phyloP scores from a whole-genome alignment of 2,329 filamentous ascomycete genomes.

The Huntiella omanensis region DNA sequence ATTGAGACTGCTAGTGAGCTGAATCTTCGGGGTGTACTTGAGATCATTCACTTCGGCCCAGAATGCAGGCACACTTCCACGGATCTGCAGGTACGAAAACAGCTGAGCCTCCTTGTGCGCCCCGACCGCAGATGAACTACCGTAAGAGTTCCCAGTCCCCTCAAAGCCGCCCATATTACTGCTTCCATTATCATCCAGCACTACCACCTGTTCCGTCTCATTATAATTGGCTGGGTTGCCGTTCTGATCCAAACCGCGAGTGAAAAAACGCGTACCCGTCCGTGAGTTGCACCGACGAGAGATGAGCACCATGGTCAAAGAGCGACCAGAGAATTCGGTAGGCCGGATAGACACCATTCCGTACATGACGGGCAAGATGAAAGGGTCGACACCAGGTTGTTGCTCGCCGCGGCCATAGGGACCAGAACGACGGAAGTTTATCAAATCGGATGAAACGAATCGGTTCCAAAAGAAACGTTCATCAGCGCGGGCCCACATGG shows the following conservation, averaged over 20 bases:
- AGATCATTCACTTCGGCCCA: constrained; percentile 94
- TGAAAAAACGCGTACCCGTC: constrained; percentile 86
- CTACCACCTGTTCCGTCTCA: constrained; percentile 84
- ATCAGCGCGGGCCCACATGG: constrained; percentile 81
- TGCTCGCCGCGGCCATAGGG: constrained; percentile 45
- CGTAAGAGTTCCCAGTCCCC: constrained; percentile 47
- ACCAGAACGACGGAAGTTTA: constrained; percentile 58
- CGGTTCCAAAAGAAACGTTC: constrained; percentile 99
- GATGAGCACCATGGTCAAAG: constrained; percentile 71
- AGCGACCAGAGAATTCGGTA: constrained; percentile 67
- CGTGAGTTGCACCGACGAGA: constrained; percentile 76
- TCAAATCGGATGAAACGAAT: constrained; percentile 77
- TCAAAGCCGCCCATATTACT: constrained; percentile 56
- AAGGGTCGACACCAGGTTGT: constrained; percentile 68
- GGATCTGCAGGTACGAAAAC: constrained; percentile 85
- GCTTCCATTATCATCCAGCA: constrained; percentile 61
- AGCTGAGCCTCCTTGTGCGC: constrained; percentile 62
- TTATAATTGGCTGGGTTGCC: constrained; percentile 98
- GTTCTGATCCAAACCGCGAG: constrained; percentile 78
- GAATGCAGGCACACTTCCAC: constrained; percentile 86
- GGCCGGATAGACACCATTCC: constrained; percentile 86
- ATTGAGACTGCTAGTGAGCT: constrained; percentile 66
- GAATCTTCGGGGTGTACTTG: constrained; percentile 71
- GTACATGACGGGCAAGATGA: constrained; percentile 87
- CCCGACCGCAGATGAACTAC: constrained; percentile 52